Conservation (phyloP, 805 yeast species). For the Teunomyces pallodes region DNA sequence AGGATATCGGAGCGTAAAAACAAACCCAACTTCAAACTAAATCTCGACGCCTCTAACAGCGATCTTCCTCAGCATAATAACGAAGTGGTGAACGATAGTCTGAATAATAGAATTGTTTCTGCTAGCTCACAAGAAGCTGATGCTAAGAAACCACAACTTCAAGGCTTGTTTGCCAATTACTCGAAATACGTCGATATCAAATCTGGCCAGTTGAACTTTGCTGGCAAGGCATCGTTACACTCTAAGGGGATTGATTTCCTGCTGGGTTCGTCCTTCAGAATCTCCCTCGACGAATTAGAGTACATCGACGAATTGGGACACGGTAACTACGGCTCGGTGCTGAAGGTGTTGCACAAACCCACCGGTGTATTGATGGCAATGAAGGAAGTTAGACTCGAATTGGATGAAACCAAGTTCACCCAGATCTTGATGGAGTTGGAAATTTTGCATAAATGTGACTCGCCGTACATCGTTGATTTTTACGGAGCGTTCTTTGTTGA, state of each 20-base stretch:
- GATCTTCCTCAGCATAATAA: conserved; percentile 10
- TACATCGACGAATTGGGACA: conserved; percentile 87
- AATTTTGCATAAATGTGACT: conserved; percentile 84
- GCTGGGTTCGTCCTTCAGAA: conserved; percentile 82
- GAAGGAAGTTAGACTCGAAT: conserved; percentile 91
- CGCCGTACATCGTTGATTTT: conserved; percentile 91
- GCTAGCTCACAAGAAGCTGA: background rate
- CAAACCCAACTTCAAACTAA: conserved; percentile 38
- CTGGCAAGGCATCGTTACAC: conserved; percentile 89
- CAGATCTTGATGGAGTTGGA: conserved; percentile 97
- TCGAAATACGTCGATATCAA: conserved; percentile 87
- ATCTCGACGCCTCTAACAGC: conserved; percentile 20
- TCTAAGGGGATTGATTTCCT: conserved; percentile 90
- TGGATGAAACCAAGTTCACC: conserved; percentile 89
- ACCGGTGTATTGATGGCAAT: conserved; percentile 92
- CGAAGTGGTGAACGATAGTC: background rate
- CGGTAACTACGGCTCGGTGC: conserved; percentile 95
- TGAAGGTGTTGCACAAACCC: conserved; percentile 90
- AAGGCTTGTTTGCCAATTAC: conserved; percentile 76
- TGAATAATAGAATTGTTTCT: background rate
- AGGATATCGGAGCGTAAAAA: conserved; percentile 38
- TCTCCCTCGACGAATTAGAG: conserved; percentile 79
- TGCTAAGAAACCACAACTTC: conserved; percentile 34
- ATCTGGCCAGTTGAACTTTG: conserved; percentile 87
- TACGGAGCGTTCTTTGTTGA: conserved; percentile 97